phyloP scores from a whole-genome alignment of 78 protist species.

The Tieghemostelium lacteum region DNA sequence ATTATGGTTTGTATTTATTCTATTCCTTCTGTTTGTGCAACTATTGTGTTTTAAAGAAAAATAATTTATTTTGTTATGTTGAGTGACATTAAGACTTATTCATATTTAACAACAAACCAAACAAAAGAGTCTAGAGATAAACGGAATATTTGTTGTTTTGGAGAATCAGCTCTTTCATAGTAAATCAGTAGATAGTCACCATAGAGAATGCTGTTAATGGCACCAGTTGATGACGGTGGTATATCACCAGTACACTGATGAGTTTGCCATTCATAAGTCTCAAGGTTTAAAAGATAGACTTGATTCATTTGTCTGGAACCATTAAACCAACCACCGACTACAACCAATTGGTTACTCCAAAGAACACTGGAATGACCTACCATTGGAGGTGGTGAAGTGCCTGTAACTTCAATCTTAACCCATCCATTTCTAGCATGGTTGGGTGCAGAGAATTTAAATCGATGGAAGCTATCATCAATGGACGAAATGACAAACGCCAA shows the following conservation, averaged over 20 bases:
- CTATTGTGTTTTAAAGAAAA: too few relatives aligned
- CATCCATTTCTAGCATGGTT: slow-evolving; percentile 4
- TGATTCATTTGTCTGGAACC: slow-evolving; percentile 31
- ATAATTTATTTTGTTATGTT: too few relatives aligned
- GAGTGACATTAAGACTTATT: background rate
- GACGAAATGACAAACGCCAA: slow-evolving; percentile 37
- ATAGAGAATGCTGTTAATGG: slow-evolving; percentile 21
- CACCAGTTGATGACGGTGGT: slow-evolving; percentile 61
- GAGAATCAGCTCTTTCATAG: slow-evolving; percentile 57
- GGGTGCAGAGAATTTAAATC: slow-evolving; percentile 52
- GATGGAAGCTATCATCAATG: slow-evolving; percentile 59
- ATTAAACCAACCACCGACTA: slow-evolving; percentile 63
- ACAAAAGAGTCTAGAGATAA: slow-evolving; percentile 14
- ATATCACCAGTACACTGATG: slow-evolving; percentile 38
- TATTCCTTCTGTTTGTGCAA: background rate
- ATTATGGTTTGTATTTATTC: background rate
- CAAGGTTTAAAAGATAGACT: slow-evolving; percentile 20
- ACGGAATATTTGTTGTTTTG: slow-evolving; percentile 36
- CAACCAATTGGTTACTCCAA: slow-evolving; percentile 33
- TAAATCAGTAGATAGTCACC: slow-evolving; percentile 50
- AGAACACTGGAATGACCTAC: slow-evolving; percentile 49
- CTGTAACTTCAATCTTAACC: slow-evolving; percentile 8
- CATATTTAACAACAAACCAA: slow-evolving; percentile 36
- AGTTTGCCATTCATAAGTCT: slow-evolving; percentile 16
- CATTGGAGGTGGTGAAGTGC: slow-evolving; percentile 44